Conservation (phyloP, 1,284 basidiomycete genomes). For the Cerrena zonata region DNA sequence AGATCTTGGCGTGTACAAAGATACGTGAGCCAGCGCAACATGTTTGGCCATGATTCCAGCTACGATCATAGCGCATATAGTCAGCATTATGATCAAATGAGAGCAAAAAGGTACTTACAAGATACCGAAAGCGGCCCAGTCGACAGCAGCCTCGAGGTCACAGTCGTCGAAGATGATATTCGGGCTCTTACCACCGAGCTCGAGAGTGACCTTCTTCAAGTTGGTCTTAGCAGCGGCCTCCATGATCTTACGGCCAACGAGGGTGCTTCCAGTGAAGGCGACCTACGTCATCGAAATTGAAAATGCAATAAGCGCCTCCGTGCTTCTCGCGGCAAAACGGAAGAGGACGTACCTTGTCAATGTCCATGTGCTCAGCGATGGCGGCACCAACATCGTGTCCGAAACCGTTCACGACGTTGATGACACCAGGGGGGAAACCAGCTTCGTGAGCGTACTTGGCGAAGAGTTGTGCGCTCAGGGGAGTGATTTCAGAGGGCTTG, state of each 20-base stretch:
- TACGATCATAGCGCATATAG: constrained; percentile 18
- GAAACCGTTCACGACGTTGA: constrained; percentile 68
- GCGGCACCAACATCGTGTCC: constrained; percentile 64
- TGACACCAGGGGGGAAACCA: constrained; percentile 65
- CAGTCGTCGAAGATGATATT: constrained; percentile 73
- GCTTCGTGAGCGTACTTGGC: constrained; percentile 44
- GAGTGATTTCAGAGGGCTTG: constrained; percentile 89
- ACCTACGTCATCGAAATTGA: not conserved
- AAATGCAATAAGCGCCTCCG: not conserved
- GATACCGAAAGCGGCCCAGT: constrained; percentile 78
- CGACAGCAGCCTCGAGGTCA: constrained; percentile 72
- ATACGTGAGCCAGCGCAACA: constrained; percentile 85
- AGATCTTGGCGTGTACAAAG: constrained; percentile 79
- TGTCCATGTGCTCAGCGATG: constrained; percentile 56
- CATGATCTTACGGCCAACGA: constrained; percentile 82
- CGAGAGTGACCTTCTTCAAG: constrained; percentile 85
- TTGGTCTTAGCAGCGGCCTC: constrained; percentile 79
- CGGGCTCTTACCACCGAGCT: constrained; percentile 89
- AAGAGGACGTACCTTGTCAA: constrained; percentile 47
- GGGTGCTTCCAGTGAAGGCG: constrained; percentile 70
- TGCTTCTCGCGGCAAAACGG: not conserved
- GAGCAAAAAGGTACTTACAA: constrained; percentile 42
- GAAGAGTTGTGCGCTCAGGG: constrained; percentile 70
- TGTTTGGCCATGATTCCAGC: constrained; percentile 78
- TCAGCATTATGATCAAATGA: constrained; percentile 1